These are phyloP conservation scores for Annulohypoxylon maeteangense DNA, from an alignment of 495 filamentous ascomycete genomes.

Conservation along the genomic window DNA sequence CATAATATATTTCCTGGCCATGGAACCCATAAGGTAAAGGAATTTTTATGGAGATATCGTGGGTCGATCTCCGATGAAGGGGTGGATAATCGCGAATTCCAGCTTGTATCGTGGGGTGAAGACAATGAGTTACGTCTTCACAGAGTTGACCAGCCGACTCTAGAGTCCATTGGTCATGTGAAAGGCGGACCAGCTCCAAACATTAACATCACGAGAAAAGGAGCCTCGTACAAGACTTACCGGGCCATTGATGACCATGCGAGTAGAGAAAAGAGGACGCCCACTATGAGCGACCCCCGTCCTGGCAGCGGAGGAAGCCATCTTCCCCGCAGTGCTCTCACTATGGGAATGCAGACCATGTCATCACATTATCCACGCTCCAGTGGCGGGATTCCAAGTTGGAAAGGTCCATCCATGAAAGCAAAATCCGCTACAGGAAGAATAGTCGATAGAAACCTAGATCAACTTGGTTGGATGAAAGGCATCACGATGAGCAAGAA, in stretches of 20 bases:
- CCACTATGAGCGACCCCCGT: constrained; percentile 63
- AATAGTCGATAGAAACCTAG: constrained; percentile 66
- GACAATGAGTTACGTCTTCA: constrained; percentile 86
- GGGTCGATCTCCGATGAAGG: constrained; percentile 73
- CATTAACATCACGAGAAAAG: constrained; percentile 80
- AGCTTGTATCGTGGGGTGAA: constrained; percentile 91
- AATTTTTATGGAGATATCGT: constrained; percentile 90
- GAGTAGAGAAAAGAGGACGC: constrained; percentile 53
- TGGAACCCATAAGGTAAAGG: constrained; percentile 83
- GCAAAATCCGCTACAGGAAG: constrained; percentile 66
- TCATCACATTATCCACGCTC: constrained; percentile 53
- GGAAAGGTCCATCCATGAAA: constrained; percentile 70
- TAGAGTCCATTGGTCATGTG: constrained; percentile 79
- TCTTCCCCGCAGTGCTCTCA: constrained; percentile 55
- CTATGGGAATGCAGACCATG: constrained; percentile 55
- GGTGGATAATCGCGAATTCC: constrained; percentile 91
- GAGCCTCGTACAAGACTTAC: constrained; percentile 87
- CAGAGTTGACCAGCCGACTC: constrained; percentile 69
- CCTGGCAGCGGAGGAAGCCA: constrained; percentile 53
- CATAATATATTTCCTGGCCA: constrained; percentile 84
- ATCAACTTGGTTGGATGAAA: constrained; percentile 90
- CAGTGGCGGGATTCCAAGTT: constrained; percentile 46
- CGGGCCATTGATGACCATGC: constrained; percentile 68
- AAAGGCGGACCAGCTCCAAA: constrained; percentile 72
- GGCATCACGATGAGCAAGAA: constrained; percentile 84